phyloP scores from a whole-genome alignment of 345 rosid species.

The Dipteronia sinensis region DNA sequence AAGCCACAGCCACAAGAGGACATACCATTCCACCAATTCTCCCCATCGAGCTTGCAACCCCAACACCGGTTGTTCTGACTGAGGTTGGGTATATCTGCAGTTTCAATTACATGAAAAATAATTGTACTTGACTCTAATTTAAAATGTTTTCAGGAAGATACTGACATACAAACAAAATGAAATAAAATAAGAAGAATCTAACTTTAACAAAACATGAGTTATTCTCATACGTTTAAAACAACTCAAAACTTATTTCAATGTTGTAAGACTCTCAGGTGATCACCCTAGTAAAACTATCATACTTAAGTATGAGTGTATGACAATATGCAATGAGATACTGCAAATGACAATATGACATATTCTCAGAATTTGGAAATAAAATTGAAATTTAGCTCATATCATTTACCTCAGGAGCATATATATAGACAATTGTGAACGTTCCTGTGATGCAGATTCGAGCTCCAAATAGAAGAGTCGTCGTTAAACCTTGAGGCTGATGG shows the following conservation, averaged over 20 bases:
- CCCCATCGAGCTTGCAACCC: slow-evolving; percentile 80
- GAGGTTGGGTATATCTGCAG: slow-evolving; percentile 82
- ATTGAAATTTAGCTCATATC: not conserved
- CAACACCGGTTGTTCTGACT: slow-evolving; percentile 86
- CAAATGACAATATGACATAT: too few species aligned
- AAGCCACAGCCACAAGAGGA: slow-evolving; percentile 83
- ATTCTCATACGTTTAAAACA: not conserved
- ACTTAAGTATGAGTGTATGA: not conserved
- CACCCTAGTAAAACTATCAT: not conserved
- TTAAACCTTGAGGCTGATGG: slow-evolving; percentile 62
- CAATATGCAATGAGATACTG: not conserved
- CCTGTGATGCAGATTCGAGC: slow-evolving; percentile 87
- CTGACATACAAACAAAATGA: slow-evolving; percentile 9
- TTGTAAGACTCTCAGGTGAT: not conserved
- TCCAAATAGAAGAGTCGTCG: slow-evolving; percentile 72
- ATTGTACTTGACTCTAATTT: not conserved
- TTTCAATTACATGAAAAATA: not conserved
- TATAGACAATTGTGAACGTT: slow-evolving; percentile 67
- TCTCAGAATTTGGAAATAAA: not conserved
- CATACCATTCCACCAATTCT: slow-evolving; percentile 92
- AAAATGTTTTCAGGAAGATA: not conserved
- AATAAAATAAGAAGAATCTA: not conserved
- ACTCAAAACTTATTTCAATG: not conserved
- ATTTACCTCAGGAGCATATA: slow-evolving; percentile 91
- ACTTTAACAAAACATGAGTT: not conserved